A percentile compares a stretch with the other conserved stretches of the same genome.
Evolutionary conservation across 192 early-diverging fungal species (phyloP).

Genomic region (Rhizophagus prolifer): DNA sequence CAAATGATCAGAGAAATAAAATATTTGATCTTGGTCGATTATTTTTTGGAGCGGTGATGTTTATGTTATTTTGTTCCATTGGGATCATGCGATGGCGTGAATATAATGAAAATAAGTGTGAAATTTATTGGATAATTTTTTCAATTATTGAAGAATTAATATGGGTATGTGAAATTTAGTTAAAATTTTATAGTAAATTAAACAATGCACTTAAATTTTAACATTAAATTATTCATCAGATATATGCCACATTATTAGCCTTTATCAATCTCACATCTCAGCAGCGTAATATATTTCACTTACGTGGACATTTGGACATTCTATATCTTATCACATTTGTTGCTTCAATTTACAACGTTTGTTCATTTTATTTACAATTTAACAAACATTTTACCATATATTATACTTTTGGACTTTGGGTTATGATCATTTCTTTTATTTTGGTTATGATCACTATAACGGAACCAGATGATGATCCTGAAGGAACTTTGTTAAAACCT

Average conservation of each 20-base stretch:
- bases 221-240: background rate
- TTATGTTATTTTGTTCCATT: background rate
- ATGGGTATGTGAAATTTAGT: constrained; percentile 4
- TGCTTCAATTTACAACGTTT: background rate
- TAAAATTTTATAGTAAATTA: background rate
- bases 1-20: background rate
- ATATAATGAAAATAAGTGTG: constrained; percentile 1
- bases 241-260: background rate
- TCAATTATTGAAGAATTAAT: constrained; percentile 3
- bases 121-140: background rate
- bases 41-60: background rate
- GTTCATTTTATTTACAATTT: constrained; percentile 12
- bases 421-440: background rate
- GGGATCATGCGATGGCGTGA: background rate
- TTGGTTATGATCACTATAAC: constrained; percentile 9
- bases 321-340: constrained; percentile 16
- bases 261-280: background rate
- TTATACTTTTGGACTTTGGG: background rate
- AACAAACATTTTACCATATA: background rate
- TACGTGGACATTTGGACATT: constrained; percentile 8
- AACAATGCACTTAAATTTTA: background rate
- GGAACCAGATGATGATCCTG: constrained; percentile 11
- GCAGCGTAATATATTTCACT: background rate
- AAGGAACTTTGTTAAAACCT: constrained; percentile 4
- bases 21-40: constrained; percentile 4